Percentiles rank a stretch among this genome's conserved stretches.
Evolutionary conservation across 2,329 filamentous ascomycete genomes (phyloP).

Genomic region (Colletotrichum plurivorum): DNA sequence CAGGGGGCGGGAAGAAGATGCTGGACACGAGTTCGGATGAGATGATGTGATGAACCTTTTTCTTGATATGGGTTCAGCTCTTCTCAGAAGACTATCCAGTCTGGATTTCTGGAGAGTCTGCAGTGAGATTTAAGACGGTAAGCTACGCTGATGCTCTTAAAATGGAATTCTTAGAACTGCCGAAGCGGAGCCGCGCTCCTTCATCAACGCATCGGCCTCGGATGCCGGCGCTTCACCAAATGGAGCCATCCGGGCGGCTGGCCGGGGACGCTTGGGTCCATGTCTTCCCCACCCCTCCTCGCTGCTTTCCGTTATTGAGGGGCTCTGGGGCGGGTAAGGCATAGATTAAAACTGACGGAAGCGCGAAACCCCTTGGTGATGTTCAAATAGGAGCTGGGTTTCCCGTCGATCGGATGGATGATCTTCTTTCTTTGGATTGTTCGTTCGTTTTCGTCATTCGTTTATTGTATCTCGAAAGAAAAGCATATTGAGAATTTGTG

Average conservation of each 20-base stretch:
- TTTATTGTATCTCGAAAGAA: not conserved
- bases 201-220: not conserved
- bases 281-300: conserved; percentile 5
- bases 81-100: not conserved
- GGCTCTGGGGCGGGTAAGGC: conserved; percentile 24
- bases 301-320: conserved; percentile 26
- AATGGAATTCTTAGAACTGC: too few species aligned
- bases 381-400: conserved; percentile 10
- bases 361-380: not conserved
- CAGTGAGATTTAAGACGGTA: too few species aligned
- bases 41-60: not conserved
- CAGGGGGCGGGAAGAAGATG: too few species aligned
- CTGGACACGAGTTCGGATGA: conserved; percentile 13
- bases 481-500: not conserved
- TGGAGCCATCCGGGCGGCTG: conserved; percentile 2
- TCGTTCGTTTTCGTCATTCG: conserved; percentile 19
- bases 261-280: not conserved
- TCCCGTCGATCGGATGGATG: not conserved
- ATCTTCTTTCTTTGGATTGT: not conserved
- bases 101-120: not conserved
- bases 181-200: too few species aligned
- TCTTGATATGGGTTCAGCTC: too few species aligned
- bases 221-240: conserved; percentile 14
- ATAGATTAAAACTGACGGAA: conserved; percentile 13
- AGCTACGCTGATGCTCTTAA: too few species aligned